Evolutionary conservation across 495 filamentous ascomycete genomes (phyloP).

Genomic region (Chaetomium fimeti): DNA sequence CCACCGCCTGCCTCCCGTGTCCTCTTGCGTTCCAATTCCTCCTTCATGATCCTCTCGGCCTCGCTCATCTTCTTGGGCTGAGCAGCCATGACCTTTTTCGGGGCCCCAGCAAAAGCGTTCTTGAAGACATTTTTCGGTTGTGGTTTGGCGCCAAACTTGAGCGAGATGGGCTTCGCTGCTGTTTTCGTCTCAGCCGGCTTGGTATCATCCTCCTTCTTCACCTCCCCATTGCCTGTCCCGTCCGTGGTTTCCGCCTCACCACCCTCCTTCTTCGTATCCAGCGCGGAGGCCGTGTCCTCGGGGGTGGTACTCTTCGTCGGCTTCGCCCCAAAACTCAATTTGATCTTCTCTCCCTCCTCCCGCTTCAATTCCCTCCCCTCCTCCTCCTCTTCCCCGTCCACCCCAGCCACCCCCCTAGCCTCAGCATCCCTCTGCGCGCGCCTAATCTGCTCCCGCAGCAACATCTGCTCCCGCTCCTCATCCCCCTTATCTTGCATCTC

Average conservation of each 20-base stretch:
- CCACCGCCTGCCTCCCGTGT: slow-evolving; percentile 45
- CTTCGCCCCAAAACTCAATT: slow-evolving; percentile 62
- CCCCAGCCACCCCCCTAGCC: slow-evolving; percentile 37
- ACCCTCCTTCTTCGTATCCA: slow-evolving; percentile 6
- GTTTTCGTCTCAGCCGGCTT: slow-evolving; percentile 15
- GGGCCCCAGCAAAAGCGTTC: slow-evolving; percentile 56
- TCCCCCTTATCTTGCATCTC: slow-evolving; percentile 85
- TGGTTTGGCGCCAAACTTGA: slow-evolving; percentile 59
- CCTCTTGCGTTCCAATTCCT: slow-evolving; percentile 74
- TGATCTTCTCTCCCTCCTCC: slow-evolving; percentile 80
- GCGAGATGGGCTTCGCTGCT: slow-evolving; percentile 42
- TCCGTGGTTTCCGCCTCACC: background rate
- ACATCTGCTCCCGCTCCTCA: slow-evolving; percentile 78
- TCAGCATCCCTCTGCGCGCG: slow-evolving; percentile 62
- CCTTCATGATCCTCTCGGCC: slow-evolving; percentile 88
- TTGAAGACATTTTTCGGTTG: slow-evolving; percentile 86
- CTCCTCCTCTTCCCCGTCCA: background rate
- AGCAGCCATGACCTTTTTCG: slow-evolving; percentile 60
- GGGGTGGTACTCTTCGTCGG: slow-evolving; percentile 1
- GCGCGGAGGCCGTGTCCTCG: background rate
- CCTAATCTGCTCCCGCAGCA: slow-evolving; percentile 77
- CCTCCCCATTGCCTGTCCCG: slow-evolving; percentile 9
- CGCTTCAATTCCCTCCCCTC: slow-evolving; percentile 57
- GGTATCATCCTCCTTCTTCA: slow-evolving; percentile 22
- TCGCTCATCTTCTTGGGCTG: slow-evolving; percentile 78